Evolutionary conservation across 1,284 basidiomycete species (phyloP), one percentile per base, ranked within the genome.

Genomic region (Fomitopsis palustris): DNA sequence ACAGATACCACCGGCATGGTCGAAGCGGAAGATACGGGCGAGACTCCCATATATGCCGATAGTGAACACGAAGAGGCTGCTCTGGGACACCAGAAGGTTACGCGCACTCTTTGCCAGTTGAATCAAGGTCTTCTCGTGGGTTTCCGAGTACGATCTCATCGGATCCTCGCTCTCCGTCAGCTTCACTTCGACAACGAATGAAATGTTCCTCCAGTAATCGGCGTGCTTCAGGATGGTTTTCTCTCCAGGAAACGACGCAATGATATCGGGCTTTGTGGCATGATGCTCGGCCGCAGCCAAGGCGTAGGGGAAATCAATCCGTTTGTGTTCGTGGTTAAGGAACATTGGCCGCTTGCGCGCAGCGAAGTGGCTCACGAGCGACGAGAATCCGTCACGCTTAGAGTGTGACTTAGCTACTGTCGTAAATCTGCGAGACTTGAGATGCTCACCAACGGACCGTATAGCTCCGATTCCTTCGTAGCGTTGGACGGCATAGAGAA

Each of bases 21-120:
- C 62, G 41, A 62, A 66, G n/a, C 65, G 60, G n/a, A 42, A 56
- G 43, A 66, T 61, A n/a, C 62, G 64, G 1, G 58, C 51, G 9
- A 37, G 38, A 6, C 56, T 33, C 16, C 62, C 64, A 42, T 66
- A 66, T 9, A 66, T 35, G 6, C 64, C 61, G 23, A 65, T 19
- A 27, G 56, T 41, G 45, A 62, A 61, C 3, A 35, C 45, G 16
- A 41, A 45, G 17, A 63, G 54, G 39, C 56, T 27, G 0, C 56
- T 41, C 27, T 65, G 64, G 2, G 60, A 53, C 17, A 54, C 25
- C 33, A 62, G 21, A 12, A 63, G 54, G 19, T 56, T 49, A 7
- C 60, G 55, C 4, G 64, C 64, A n/a, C 51, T 53, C 33, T 58
- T 55, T 2, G 60, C 52, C 4, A 63, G 56, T 29, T 60, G 60